Conservation (phyloP, 176 grass and related monocot genomes). For the Guadua angustifolia region DNA sequence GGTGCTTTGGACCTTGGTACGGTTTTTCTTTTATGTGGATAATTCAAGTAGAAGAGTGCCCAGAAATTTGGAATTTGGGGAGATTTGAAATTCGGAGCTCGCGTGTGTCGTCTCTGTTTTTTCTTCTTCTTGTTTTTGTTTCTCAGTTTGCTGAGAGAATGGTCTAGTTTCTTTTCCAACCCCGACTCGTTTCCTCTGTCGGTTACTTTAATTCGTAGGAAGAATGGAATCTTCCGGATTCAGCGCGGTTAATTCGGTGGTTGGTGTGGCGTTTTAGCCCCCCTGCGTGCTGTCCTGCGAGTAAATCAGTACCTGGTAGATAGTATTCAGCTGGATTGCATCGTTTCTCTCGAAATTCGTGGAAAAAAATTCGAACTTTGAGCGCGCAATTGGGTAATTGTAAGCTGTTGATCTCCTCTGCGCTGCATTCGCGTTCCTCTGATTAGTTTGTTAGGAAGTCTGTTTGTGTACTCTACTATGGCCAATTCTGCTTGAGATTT, state of each 20-base stretch:
- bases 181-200: background rate
- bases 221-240: conserved; percentile 14
- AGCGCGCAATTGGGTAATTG: background rate
- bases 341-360: background rate
- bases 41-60: background rate
- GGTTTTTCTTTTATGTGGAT: conserved; percentile 32
- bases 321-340: conserved; percentile 1
- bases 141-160: background rate
- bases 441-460: background rate
- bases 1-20: background rate
- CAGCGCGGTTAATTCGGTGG: conserved; percentile 21
- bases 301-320: conserved; percentile 1
- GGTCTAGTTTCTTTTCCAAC: background rate
- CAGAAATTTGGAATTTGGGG: background rate
- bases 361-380: background rate
- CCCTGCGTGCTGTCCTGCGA: background rate
- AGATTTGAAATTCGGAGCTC: conserved; percentile 44
- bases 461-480: background rate
- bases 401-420: background rate
- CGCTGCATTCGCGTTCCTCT: background rate
- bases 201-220: conserved; percentile 44
- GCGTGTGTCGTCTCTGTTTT: conserved; percentile 25
- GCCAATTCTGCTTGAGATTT: background rate
- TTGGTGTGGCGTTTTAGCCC: background rate
- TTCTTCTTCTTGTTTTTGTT: conserved; percentile 13